phyloP scores from a whole-genome alignment of 2,329 filamentous ascomycete genomes.

The Colletotrichum graminicola region DNA sequence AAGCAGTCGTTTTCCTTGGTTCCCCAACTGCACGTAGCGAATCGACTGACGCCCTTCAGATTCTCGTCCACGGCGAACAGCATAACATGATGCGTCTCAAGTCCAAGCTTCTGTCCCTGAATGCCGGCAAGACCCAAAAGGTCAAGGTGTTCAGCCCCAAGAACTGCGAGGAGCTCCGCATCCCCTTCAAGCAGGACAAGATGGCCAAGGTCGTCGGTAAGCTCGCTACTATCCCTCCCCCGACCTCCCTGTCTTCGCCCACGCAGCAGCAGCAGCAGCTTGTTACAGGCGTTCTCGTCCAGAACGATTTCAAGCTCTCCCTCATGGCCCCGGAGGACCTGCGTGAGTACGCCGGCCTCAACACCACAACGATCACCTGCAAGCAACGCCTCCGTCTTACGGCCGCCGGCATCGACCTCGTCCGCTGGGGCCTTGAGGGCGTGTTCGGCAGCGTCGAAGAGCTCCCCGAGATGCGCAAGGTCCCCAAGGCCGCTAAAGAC shows the following conservation, averaged over 20 bases:
- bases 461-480: constrained; percentile 66
- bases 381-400: constrained; percentile 90
- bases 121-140: constrained; percentile 82
- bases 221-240: constrained; percentile 84
- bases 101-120: constrained; percentile 93
- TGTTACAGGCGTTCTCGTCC: constrained; percentile 91
- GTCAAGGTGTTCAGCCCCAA: constrained; percentile 94
- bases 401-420: constrained; percentile 89
- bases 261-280: constrained; percentile 61
- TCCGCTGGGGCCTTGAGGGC: constrained; percentile 93
- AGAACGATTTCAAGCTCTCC: constrained; percentile 97
- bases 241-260: constrained; percentile 55
- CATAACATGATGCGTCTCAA: constrained; percentile 98
- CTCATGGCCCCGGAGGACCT: constrained; percentile 97
- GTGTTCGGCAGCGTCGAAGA: constrained; percentile 91
- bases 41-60: constrained; percentile 62
- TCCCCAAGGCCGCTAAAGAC: constrained; percentile 52
- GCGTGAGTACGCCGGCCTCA: constrained; percentile 95
- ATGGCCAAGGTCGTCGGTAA: constrained; percentile 96
- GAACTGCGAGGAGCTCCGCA: constrained; percentile 94
- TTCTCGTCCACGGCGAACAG: constrained; percentile 95
- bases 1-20: constrained; percentile 57
- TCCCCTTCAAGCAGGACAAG: constrained; percentile 96
- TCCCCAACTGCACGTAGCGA: not conserved
- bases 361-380: constrained; percentile 93